Base-by-base conservation (phyloP, 1,284 basidiomycete genomes). In the Cutaneotrichosporon sp. region DNA sequence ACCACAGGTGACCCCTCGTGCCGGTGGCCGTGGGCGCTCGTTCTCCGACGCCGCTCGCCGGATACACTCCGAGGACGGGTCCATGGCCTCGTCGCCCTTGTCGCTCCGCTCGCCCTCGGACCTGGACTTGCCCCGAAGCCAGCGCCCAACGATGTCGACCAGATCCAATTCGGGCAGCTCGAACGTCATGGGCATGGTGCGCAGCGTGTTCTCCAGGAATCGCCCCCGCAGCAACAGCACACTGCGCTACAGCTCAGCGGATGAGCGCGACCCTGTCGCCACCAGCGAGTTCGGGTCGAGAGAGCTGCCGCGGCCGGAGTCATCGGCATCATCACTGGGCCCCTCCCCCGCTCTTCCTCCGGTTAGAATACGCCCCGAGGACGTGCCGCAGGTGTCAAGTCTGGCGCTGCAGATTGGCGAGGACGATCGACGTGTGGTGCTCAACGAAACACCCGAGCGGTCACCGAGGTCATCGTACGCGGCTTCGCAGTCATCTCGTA, bases 141-240 rank as follows among this genome's bases (percentile, higher is more conserved):
- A 34, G 18, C 50, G 57, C 2, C 61, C 61, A 0, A 7, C 13
- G 24, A 42, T 27, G 56, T 67, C 42, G 7, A 63, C 61, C 18
- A 54, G 78, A 20, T 67, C 74, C 1, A 72, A 68, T 55, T 78
- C 78, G 8, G 69, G 69, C 33, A 76, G 70, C 31, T 76, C 76
- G 7, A 71, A 65, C 4, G 71, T 78, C 33, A 61, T 78, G 10
- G 71, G 67, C 47, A 64, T 72, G 47, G 72, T 78, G 63, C 69
- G 72, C 46, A 72, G 60, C 14, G 75, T 77, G 11, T 74, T 79
- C 38, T 55, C 65, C 4, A 70, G 69, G 56, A 66, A 25, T 47
- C 63, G 76, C 6, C 62, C 67, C 8, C 54, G 75, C 13, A 75
- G 74, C 59, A 72, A 68, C 50, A 75, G 73, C 54, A 51, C 70